phyloP scores from a whole-genome alignment of 2,329 filamentous ascomycete species.

The Ophiocordyceps robertsii region DNA sequence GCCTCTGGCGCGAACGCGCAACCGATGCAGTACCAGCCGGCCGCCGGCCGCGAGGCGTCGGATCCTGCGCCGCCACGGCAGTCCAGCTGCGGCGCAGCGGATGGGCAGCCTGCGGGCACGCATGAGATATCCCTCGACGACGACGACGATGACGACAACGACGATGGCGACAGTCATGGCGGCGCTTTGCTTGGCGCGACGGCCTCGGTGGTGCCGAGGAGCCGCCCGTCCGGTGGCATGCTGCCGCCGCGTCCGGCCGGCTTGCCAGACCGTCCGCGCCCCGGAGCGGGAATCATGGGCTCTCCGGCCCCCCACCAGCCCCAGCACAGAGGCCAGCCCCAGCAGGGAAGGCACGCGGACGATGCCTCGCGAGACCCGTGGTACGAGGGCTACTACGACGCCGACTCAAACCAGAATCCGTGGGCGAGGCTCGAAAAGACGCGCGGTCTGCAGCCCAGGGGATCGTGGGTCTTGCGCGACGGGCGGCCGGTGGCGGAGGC shows the following conservation, averaged over 20 bases:
- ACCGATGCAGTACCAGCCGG: neutral
- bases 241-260: constrained; percentile 13
- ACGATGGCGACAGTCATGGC: constrained; percentile 12
- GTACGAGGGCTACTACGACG: constrained; percentile 57
- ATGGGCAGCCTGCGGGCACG: constrained; percentile 14
- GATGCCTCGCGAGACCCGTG: constrained; percentile 22
- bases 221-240: neutral
- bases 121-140: constrained; percentile 33
- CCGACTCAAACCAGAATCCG: constrained; percentile 57
- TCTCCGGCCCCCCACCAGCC: constrained; percentile 4
- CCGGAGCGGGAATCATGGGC: neutral
- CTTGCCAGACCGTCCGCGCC: constrained; percentile 18
- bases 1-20: constrained; percentile 11
- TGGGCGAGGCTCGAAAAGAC: constrained; percentile 47
- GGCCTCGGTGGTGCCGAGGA: constrained; percentile 1
- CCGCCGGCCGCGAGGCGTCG: neutral
- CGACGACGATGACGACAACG: constrained; percentile 24
- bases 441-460: constrained; percentile 27
- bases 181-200: constrained; percentile 10
- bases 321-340: constrained; percentile 5
- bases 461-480: constrained; percentile 26
- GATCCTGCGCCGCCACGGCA: neutral
- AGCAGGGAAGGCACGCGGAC: neutral
- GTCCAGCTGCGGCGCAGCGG: neutral
- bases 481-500: neutral